Evolutionary conservation across 768 basidiomycete species (phyloP).

Genomic region (Calocybe cyanea): DNA sequence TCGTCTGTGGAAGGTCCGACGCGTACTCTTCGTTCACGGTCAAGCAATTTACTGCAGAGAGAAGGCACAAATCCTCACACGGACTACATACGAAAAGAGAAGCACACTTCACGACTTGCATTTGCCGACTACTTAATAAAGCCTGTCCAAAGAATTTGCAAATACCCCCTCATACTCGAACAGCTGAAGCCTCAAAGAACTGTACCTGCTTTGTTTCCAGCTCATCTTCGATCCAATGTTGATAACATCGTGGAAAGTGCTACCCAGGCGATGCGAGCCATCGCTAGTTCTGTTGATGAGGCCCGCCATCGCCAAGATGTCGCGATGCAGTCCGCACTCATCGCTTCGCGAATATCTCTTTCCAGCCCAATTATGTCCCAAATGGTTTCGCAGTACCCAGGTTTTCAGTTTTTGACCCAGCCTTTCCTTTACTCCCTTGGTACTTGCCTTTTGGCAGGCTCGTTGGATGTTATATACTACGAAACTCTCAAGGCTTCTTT

Average conservation of each 20-base stretch:
- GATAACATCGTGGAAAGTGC: conserved; percentile 49
- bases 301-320: conserved; percentile 67
- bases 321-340: conserved; percentile 60
- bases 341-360: conserved; percentile 60
- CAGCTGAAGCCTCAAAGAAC: conserved; percentile 48
- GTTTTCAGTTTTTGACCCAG: conserved; percentile 38
- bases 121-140: conserved; percentile 93
- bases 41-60: conserved; percentile 28
- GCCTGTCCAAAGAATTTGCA: conserved; percentile 95
- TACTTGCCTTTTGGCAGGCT: conserved; percentile 74
- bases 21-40: conserved; percentile 32
- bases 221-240: conserved; percentile 27
- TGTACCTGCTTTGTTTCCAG: conserved; percentile 20
- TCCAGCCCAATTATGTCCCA: conserved; percentile 25
- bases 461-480: conserved; percentile 83
- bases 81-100: conserved; percentile 23
- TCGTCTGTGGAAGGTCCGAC: conserved; percentile 47
- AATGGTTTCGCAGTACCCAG: conserved; percentile 22
- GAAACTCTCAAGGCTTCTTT: conserved; percentile 41
- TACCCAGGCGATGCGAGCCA: conserved; percentile 68
- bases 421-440: conserved; percentile 75
- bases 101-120: conserved; percentile 41
- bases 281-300: conserved; percentile 77
- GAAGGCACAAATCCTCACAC: conserved; percentile 23
- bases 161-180: conserved; percentile 86